Evolutionary conservation across 768 basidiomycete genomes (phyloP).

Genomic region (Boletus rubescentipes): DNA sequence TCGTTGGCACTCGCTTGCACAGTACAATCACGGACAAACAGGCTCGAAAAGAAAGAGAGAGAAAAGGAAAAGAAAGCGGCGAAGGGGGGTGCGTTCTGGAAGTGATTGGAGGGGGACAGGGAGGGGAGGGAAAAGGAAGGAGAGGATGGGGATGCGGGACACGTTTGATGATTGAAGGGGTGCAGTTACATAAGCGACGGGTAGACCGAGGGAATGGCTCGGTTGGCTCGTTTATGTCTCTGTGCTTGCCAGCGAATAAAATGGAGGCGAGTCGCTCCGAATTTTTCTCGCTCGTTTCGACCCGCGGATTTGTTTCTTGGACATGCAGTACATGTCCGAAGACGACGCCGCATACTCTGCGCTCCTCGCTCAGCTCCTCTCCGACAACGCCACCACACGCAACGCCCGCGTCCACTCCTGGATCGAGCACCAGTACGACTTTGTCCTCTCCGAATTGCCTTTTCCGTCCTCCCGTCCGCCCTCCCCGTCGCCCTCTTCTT

Average conservation of each 20-base stretch:
- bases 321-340: conserved; percentile 27
- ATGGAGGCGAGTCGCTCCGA: conserved; percentile 7
- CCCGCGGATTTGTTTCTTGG: background rate
- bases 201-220: conserved; percentile 13
- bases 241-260: conserved; percentile 16
- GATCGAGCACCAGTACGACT: conserved; percentile 38
- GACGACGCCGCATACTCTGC: conserved; percentile 32
- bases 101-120: background rate
- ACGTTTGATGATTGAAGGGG: no score
- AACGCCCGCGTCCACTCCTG: conserved; percentile 34
- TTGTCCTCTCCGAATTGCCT: conserved; percentile 28
- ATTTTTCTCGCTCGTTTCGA: conserved; percentile 1
- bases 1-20: background rate
- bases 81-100: background rate
- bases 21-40: background rate
- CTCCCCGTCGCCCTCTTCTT: conserved; percentile 33
- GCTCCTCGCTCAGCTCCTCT: conserved; percentile 29
- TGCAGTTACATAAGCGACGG: conserved; percentile 2
- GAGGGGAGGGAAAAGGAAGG: background rate
- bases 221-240: conserved; percentile 21
- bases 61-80: background rate
- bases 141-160: background rate
- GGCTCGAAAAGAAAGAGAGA: no score
- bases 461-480: conserved; percentile 15
- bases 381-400: conserved; percentile 21